Evolutionary conservation across 2,329 filamentous ascomycete genomes (phyloP).

Genomic region (Juglanconis juglandina): DNA sequence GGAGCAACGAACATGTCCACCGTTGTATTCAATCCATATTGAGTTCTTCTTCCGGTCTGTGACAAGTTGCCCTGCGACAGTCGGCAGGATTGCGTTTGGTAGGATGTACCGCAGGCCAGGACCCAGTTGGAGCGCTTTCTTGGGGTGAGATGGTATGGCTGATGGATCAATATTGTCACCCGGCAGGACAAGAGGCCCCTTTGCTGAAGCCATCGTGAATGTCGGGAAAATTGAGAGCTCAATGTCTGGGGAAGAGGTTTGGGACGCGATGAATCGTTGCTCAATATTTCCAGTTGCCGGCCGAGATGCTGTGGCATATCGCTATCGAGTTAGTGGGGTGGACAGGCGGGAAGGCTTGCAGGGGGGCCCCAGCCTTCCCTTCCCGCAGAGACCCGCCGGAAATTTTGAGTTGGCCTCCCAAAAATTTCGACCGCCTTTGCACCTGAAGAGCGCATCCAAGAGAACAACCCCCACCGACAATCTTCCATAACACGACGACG

Average conservation of each 20-base stretch:
- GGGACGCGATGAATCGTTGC: too few relatives aligned
- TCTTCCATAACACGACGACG: neutral
- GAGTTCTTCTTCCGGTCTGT: constrained; percentile 71
- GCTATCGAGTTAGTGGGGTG: constrained; percentile 1
- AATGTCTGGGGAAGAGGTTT: neutral
- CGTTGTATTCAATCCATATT: constrained; percentile 70
- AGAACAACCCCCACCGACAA: neutral
- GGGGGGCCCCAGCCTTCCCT: constrained; percentile 4
- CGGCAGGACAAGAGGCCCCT: constrained; percentile 70
- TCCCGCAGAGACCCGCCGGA: constrained; percentile 5
- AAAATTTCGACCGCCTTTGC: constrained; percentile 18
- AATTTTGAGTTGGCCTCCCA: constrained; percentile 15
- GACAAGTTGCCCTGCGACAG: constrained; percentile 64
- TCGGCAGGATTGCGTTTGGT: constrained; percentile 67
- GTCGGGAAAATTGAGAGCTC: constrained; percentile 33
- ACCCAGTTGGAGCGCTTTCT: constrained; percentile 72
- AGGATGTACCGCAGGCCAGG: constrained; percentile 80
- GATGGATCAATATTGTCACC: constrained; percentile 70
- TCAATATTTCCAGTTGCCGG: constrained; percentile 2
- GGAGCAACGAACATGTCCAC: constrained; percentile 58
- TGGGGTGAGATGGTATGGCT: constrained; percentile 64
- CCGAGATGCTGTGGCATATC: constrained; percentile 4
- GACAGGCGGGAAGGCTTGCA: neutral
- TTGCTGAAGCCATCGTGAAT: constrained; percentile 37
- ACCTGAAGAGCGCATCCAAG: constrained; percentile 7